Evolutionary conservation across 495 filamentous ascomycete species (phyloP).

Genomic region (Podospora fimiseda): DNA sequence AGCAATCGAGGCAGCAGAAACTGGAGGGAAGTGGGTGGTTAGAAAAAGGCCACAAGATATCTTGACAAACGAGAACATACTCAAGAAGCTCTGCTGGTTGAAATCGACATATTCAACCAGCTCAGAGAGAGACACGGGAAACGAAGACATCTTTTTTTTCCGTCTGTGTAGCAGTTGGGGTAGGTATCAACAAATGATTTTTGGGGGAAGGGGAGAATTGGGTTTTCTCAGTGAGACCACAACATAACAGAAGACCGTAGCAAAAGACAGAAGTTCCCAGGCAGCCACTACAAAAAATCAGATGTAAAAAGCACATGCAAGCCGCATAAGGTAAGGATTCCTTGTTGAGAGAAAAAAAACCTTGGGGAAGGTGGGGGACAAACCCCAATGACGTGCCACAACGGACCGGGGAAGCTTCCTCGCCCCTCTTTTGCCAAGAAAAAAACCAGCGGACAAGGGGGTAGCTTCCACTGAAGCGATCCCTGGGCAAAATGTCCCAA

Average conservation of each 20-base stretch:
- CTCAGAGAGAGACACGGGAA: conserved; percentile 29
- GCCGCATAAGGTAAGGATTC: too few species aligned
- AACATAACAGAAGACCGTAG: not conserved
- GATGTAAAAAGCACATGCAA: not conserved
- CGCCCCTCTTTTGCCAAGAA: not conserved
- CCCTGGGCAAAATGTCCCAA: not conserved
- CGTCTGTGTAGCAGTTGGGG: not conserved
- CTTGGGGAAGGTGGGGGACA: not conserved
- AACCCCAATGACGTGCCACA: not conserved
- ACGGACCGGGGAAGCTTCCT: not conserved
- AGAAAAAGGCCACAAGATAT: too few species aligned
- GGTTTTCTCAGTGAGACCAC: too few species aligned
- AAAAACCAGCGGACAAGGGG: not conserved
- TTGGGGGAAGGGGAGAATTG: not conserved
- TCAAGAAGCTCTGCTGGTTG: conserved; percentile 55
- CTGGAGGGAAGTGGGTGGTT: conserved; percentile 31
- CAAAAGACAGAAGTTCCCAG: not conserved
- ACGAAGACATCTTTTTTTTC: conserved; percentile 31
- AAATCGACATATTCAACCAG: conserved; percentile 52
- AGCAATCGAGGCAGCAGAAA: conserved; percentile 59
- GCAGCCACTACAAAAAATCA: too few species aligned
- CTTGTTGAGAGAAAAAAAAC: not conserved
- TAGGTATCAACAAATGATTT: not conserved
- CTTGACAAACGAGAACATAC: too few species aligned
- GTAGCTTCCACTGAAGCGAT: not conserved